Conservation (phyloP, 1,284 basidiomycete species). For the Mycena citricolor region DNA sequence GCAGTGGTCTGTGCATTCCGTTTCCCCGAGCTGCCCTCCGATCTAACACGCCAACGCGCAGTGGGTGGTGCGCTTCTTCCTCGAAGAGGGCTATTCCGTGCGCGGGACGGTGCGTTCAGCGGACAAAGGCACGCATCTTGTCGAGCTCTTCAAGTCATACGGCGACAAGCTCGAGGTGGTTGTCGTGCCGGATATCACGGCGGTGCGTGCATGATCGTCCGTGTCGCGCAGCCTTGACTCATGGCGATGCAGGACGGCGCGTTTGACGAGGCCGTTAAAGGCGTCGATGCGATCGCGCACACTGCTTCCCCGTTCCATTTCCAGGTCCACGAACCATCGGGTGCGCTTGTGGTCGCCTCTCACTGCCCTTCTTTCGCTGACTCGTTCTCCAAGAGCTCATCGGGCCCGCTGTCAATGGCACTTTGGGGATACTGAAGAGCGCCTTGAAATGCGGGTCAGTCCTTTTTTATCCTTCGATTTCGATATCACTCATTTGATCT, state of each 20-base stretch:
- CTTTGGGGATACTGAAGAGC: constrained; percentile 39
- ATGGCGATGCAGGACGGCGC: constrained; percentile 44
- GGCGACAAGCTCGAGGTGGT: constrained; percentile 45
- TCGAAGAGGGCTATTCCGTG: constrained; percentile 42
- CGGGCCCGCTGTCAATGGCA: constrained; percentile 43
- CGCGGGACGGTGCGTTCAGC: constrained; percentile 42
- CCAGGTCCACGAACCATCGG: constrained; percentile 38
- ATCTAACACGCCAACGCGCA: neutral
- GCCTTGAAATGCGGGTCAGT: constrained; percentile 35
- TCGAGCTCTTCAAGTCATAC: constrained; percentile 38
- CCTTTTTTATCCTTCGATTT: no score
- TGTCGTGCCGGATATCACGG: constrained; percentile 46
- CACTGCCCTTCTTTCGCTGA: neutral
- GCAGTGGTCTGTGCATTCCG: constrained; percentile 18
- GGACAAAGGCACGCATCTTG: constrained; percentile 39
- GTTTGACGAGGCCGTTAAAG: constrained; percentile 67
- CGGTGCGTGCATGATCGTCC: constrained; percentile 28
- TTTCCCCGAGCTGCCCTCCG: neutral
- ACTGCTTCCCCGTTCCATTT: constrained; percentile 48
- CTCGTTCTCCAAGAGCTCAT: constrained; percentile 38
- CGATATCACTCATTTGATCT: no score
- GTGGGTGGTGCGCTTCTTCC: constrained; percentile 38
- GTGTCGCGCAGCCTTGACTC: neutral
- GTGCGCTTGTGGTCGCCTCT: constrained; percentile 22
- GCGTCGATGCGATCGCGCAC: constrained; percentile 56